These are phyloP conservation scores for Ogataea methanolica DNA, from an alignment of 805 yeast species.

Conservation along the genomic window DNA sequence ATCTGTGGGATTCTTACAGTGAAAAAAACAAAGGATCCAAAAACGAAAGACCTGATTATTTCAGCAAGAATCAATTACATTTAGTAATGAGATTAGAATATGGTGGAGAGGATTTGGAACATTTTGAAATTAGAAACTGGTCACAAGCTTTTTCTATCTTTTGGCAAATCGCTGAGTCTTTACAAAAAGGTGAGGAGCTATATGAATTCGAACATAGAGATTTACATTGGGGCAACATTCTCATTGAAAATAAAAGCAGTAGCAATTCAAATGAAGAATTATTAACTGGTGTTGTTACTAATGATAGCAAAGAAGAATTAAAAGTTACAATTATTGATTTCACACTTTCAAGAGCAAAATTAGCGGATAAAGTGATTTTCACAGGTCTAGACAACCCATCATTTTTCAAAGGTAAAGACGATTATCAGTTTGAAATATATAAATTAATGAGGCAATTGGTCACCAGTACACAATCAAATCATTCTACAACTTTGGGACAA, in stretches of 20 bases:
- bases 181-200: constrained; percentile 48
- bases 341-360: constrained; percentile 46
- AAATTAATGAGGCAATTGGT: constrained; percentile 44
- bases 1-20: constrained; percentile 40
- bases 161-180: constrained; percentile 45
- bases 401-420: constrained; percentile 56
- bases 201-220: constrained; percentile 68
- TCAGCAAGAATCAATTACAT: constrained; percentile 29
- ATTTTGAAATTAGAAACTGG: constrained; percentile 36
- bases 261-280: constrained; percentile 8
- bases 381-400: constrained; percentile 63
- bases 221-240: constrained; percentile 60
- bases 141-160: constrained; percentile 40
- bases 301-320: background rate
- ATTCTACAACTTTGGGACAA: background rate
- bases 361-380: constrained; percentile 31
- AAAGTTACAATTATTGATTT: constrained; percentile 52
- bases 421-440: constrained; percentile 58
- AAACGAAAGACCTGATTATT: constrained; percentile 37
- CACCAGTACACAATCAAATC: background rate
- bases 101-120: constrained; percentile 42
- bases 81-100: constrained; percentile 35
- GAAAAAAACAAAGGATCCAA: constrained; percentile 6
- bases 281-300: constrained; percentile 1
- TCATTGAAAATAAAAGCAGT: constrained; percentile 27